Evolutionary conservation across 2,329 filamentous ascomycete genomes (phyloP), one percentile per base, ranked within the genome.

Genomic region (Achaetomium macrosporum): DNA sequence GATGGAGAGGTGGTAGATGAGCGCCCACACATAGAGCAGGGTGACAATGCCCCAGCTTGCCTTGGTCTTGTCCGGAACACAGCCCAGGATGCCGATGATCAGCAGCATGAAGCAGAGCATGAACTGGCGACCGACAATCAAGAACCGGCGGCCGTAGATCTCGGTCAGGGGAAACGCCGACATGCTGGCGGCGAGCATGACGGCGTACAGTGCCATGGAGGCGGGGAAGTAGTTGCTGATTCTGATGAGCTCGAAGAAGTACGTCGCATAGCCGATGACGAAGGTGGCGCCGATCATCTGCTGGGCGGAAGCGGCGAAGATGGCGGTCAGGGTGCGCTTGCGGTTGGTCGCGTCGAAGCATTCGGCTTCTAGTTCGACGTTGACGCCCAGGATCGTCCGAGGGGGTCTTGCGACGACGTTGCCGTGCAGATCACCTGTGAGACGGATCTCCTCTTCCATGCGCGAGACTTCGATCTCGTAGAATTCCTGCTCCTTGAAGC

Each of bases 341-440:
- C 43, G 43, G 33, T 46, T 46, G 43, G 43, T 25, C 43, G 43
- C n/a, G 43, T 46, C 43, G 43, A 46, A 46, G 30, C 43, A 46
- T 25, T 46, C 43, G 30, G 43, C 43, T 46, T 12, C 33, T 3
- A 12, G 43, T n/a, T 46, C 31, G 30, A 46, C 43, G 43, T 46
- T 36, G 31, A 46, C 30, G 43, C 43, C 43, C 33, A 46, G 16
- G 43, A 36, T 36, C 30, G 30, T 35, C 31, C 31, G n/a, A 15
- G 43, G 43, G 8, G 30, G 43, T 3, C 17, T 36, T 8, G 43
- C 15, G 12, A 36, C 43, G 31, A 35, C 9, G 43, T 46, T 36
- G 30, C 31, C 43, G 31, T 25, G 16, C 12, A 46, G 30, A 20
- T 36, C 43, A 7, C 43, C 20, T 16, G 43, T 46, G 30, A 46